phyloP scores from a whole-genome alignment of 2,329 filamentous ascomycete genomes.

The Plectosphaerella plurivora region DNA sequence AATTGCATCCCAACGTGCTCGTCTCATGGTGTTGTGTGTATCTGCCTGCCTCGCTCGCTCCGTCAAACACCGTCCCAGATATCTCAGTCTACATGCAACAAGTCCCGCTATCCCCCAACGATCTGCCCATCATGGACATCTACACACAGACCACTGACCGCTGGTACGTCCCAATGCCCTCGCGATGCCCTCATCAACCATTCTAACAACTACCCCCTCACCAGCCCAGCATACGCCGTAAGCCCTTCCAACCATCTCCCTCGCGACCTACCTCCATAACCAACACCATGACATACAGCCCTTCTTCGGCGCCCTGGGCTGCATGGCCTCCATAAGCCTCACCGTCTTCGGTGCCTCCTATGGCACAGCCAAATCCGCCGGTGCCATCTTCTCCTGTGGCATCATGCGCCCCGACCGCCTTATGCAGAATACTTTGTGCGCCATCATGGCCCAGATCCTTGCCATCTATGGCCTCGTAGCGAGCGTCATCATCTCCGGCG shows the following conservation, averaged over 20 bases:
- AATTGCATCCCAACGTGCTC: no score
- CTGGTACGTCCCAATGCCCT: conserved; percentile 21
- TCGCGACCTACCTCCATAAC: background rate
- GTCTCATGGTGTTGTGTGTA: no score
- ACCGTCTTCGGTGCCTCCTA: conserved; percentile 44
- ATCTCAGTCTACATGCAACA: background rate
- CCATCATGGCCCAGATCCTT: conserved; percentile 44
- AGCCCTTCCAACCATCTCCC: conserved; percentile 6
- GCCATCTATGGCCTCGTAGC: conserved; percentile 42
- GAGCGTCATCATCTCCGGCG: conserved; percentile 37
- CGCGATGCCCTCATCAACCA: background rate
- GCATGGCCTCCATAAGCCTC: conserved; percentile 43
- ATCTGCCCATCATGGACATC: conserved; percentile 20
- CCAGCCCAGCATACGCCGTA: conserved; percentile 40
- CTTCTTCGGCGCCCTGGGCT: conserved; percentile 38
- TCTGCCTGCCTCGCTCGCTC: no score
- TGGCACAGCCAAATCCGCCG: conserved; percentile 36
- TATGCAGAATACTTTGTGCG: conserved; percentile 39
- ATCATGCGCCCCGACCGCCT: conserved; percentile 38
- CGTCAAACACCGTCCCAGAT: background rate
- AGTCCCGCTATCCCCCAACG: background rate
- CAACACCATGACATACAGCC: conserved; percentile 18
- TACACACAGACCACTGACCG: conserved; percentile 26
- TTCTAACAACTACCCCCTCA: background rate
- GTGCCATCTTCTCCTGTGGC: conserved; percentile 38